These are phyloP conservation scores for Xylariaceae sp. DNA, from an alignment of 2,329 filamentous ascomycete genomes.

Conservation along the genomic window DNA sequence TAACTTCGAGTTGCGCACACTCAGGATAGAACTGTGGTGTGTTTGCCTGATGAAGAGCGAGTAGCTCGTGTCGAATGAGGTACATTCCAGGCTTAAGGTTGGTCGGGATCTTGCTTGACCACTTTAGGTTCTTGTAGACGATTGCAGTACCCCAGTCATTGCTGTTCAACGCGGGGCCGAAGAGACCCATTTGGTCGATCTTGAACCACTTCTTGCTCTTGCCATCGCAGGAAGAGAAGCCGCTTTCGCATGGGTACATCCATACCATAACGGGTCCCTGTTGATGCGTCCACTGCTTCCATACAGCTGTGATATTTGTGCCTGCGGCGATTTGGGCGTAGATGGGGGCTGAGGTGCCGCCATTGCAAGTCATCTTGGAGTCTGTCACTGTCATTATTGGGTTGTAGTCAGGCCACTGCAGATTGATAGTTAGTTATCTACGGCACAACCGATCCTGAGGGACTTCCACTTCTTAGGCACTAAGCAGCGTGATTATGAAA, in stretches of 20 bases:
- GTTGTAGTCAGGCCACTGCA: slow-evolving; percentile 60
- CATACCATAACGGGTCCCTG: slow-evolving; percentile 66
- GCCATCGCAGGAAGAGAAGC: slow-evolving; percentile 57
- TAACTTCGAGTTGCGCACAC: slow-evolving; percentile 59
- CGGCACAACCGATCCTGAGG: too few relatives aligned
- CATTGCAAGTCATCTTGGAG: slow-evolving; percentile 61
- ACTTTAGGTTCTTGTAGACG: slow-evolving; percentile 52
- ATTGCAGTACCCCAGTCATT: slow-evolving; percentile 55
- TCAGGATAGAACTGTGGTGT: slow-evolving; percentile 59
- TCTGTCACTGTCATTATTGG: slow-evolving; percentile 56
- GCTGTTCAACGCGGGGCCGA: slow-evolving; percentile 49
- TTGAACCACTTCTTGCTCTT: slow-evolving; percentile 63
- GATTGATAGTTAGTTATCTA: background rate
- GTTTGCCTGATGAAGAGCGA: slow-evolving; percentile 57
- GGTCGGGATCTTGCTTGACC: slow-evolving; percentile 56
- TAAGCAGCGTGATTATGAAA: too few relatives aligned
- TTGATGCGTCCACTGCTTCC: slow-evolving; percentile 63
- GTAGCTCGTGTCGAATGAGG: slow-evolving; percentile 61
- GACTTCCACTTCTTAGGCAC: background rate
- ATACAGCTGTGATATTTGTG: slow-evolving; percentile 54
- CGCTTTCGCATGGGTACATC: slow-evolving; percentile 58
- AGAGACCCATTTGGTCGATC: slow-evolving; percentile 60
- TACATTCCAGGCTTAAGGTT: slow-evolving; percentile 59
- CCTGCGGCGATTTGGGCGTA: slow-evolving; percentile 55
- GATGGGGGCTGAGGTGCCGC: slow-evolving; percentile 54